These are phyloP conservation scores for Litsea cubeba DNA, from an alignment of 164 flowering plant genomes.

Conservation along the genomic window DNA sequence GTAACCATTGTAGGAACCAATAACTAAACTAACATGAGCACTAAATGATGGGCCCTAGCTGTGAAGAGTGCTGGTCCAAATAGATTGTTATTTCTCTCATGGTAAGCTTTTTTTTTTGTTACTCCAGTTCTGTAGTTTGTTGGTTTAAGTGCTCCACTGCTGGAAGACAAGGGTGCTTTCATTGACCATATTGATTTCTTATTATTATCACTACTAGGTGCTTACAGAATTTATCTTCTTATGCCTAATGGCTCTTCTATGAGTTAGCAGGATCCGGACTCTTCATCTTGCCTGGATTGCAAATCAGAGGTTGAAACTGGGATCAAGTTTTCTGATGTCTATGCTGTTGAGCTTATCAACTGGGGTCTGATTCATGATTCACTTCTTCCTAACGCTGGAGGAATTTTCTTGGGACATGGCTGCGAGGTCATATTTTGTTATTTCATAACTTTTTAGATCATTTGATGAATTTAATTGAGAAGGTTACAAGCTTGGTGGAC, in stretches of 20 bases:
- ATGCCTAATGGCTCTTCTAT: neutral
- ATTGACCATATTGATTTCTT: neutral
- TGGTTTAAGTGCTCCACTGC: neutral
- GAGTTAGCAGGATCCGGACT: constrained; percentile 23
- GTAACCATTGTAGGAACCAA: neutral
- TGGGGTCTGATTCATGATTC: constrained; percentile 52
- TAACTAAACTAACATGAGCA: neutral
- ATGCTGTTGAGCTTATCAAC: constrained; percentile 57
- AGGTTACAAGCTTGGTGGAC: too few species aligned
- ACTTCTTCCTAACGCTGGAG: constrained; percentile 26
- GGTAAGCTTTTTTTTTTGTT: neutral
- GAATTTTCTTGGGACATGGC: constrained; percentile 26
- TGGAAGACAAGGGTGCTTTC: neutral
- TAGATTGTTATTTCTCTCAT: neutral
- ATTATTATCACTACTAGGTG: neutral
- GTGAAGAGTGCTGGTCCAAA: neutral
- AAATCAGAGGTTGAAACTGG: constrained; percentile 28
- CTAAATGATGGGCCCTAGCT: neutral
- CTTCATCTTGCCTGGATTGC: constrained; percentile 44
- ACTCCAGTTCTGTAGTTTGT: neutral
- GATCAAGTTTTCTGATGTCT: constrained; percentile 56
- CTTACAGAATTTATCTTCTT: constrained; percentile 2
- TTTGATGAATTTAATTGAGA: neutral
- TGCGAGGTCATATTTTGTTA: constrained; percentile 42
- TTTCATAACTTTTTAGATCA: constrained; percentile 1